A percentile compares a stretch with the other conserved stretches of the same genome.
Conservation (phyloP, 306 rosid species). For the Quercus aquifolioides region DNA sequence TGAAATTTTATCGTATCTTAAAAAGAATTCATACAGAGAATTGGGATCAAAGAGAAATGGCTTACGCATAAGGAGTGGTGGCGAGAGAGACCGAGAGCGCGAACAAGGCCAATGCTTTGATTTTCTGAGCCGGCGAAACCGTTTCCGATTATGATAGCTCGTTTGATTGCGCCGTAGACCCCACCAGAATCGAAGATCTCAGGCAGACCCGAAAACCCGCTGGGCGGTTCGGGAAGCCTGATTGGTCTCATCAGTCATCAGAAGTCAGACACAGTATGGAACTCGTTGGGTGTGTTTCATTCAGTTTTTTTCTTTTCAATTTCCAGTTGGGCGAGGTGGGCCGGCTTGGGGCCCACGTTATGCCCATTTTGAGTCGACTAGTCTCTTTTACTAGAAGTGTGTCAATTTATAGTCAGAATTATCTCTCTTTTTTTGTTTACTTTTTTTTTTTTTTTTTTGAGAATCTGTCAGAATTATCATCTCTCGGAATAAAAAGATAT, state of each 20-base stretch:
- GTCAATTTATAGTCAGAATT: no score
- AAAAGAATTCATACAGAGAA: no score
- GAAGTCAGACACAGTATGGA: not conserved
- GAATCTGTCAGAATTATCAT: no score
- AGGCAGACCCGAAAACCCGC: slow-evolving; percentile 24
- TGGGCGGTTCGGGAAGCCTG: slow-evolving; percentile 40
- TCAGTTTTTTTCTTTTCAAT: not conserved
- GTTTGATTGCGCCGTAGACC: slow-evolving; percentile 42
- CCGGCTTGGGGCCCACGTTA: no score
- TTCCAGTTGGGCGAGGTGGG: no score
- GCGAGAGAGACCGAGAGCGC: slow-evolving; percentile 77
- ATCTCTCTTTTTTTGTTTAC: no score
- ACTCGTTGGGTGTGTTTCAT: not conserved
- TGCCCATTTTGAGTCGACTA: no score
- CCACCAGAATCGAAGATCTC: slow-evolving; percentile 44
- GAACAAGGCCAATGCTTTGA: slow-evolving; percentile 79
- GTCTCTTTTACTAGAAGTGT: no score
- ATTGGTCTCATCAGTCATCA: slow-evolving; percentile 53
- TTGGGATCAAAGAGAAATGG: slow-evolving; percentile 7
- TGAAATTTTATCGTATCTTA: no score
- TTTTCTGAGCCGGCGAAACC: slow-evolving; percentile 91
- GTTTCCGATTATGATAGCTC: slow-evolving; percentile 79
- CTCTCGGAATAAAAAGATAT: no score
- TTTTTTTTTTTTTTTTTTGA: no score
- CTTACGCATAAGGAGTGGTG: slow-evolving; percentile 55